Evolutionary conservation across 2,329 filamentous ascomycete genomes (phyloP).

Genomic region (Epichloe sylvatica): DNA sequence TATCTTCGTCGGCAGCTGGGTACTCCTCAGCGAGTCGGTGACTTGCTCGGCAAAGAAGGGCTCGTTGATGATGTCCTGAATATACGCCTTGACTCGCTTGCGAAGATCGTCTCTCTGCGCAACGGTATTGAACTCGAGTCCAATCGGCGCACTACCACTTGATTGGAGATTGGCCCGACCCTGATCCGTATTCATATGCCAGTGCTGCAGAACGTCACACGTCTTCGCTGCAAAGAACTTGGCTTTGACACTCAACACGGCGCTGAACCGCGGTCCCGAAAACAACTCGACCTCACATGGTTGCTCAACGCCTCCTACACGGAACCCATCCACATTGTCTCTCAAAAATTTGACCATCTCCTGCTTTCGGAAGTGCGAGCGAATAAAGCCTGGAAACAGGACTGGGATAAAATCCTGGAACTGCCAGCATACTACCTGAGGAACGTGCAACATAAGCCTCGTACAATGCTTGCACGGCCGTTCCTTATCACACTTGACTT

Average conservation of each 20-base stretch:
- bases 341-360: constrained; percentile 33
- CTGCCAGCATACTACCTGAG: constrained; percentile 44
- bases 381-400: constrained; percentile 39
- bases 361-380: constrained; percentile 36
- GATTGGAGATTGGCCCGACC: constrained; percentile 27
- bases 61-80: constrained; percentile 34
- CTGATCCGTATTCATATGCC: constrained; percentile 28
- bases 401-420: constrained; percentile 40
- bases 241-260: constrained; percentile 32
- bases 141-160: constrained; percentile 34
- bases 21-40: constrained; percentile 32
- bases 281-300: constrained; percentile 33
- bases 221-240: constrained; percentile 38
- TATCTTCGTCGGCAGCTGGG: constrained; percentile 31
- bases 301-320: constrained; percentile 25
- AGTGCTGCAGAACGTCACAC: constrained; percentile 35
- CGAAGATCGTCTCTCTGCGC: constrained; percentile 31
- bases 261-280: constrained; percentile 30
- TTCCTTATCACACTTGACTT: constrained; percentile 43
- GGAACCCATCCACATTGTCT: constrained; percentile 34
- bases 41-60: constrained; percentile 35
- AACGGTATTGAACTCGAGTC: constrained; percentile 29
- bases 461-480: constrained; percentile 43
- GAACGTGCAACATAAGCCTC: constrained; percentile 34
- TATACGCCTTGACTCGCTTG: constrained; percentile 33